A percentile compares a stretch with the other conserved stretches of the same genome.
Evolutionary conservation across 495 filamentous ascomycete species (phyloP).

Genomic region (Lophiostoma macrostomum): DNA sequence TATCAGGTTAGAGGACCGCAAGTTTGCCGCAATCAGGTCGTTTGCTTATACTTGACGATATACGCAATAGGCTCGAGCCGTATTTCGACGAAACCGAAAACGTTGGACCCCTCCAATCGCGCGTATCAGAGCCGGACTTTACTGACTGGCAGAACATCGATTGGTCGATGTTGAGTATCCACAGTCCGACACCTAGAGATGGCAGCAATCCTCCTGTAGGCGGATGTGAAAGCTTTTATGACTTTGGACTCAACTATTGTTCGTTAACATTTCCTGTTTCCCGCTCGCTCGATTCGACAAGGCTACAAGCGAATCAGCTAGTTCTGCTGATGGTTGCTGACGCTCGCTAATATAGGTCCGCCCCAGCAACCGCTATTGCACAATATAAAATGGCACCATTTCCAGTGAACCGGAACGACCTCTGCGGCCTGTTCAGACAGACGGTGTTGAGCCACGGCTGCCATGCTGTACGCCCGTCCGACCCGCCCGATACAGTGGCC

Average conservation of each 20-base stretch:
- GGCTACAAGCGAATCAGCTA: neutral
- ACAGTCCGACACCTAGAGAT: neutral
- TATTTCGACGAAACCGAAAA: slow-evolving; percentile 5
- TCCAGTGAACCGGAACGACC: too few relatives aligned
- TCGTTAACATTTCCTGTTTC: neutral
- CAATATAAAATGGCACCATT: neutral
- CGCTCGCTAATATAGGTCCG: slow-evolving; percentile 6
- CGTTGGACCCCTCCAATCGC: slow-evolving; percentile 25
- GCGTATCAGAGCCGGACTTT: slow-evolving; percentile 21
- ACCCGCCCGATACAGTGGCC: too few relatives aligned
- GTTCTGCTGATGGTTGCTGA: slow-evolving; percentile 13
- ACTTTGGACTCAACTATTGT: slow-evolving; percentile 8
- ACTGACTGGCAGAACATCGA: slow-evolving; percentile 27
- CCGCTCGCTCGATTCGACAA: neutral
- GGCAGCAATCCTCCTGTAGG: neutral
- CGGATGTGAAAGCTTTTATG: slow-evolving; percentile 6
- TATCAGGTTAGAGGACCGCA: slow-evolving; percentile 29
- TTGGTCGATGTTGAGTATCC: slow-evolving; percentile 11
- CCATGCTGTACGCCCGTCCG: too few relatives aligned
- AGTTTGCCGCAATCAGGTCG: slow-evolving; percentile 24
- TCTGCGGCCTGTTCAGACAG: too few relatives aligned
- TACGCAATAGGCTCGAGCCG: slow-evolving; percentile 25
- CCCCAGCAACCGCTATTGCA: slow-evolving; percentile 3
- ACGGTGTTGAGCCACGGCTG: too few relatives aligned
- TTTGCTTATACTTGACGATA: slow-evolving; percentile 32